Evolutionary conservation across 768 basidiomycete genomes (phyloP).

Genomic region (Pholiota microspora): DNA sequence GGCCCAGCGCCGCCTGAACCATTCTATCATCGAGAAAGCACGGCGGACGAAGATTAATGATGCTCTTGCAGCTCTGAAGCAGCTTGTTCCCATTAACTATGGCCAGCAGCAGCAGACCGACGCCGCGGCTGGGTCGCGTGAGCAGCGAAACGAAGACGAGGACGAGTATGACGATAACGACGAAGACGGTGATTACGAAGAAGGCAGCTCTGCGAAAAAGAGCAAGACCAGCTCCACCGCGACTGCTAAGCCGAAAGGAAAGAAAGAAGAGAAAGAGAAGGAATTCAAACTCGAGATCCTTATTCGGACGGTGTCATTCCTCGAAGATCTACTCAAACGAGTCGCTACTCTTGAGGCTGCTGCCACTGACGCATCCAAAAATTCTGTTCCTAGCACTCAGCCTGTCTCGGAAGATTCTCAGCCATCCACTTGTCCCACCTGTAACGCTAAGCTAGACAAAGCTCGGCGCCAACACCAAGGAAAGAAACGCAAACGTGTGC

Average conservation of each 20-base stretch:
- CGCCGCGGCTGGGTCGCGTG: conserved; percentile 6
- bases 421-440: background rate
- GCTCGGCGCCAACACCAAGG: background rate
- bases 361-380: background rate
- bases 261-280: conserved; percentile 63
- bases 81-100: conserved; percentile 69
- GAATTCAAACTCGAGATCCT: conserved; percentile 94
- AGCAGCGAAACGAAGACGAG: conserved; percentile 27
- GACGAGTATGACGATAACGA: conserved; percentile 37
- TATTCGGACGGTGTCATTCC: conserved; percentile 75
- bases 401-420: background rate
- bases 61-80: conserved; percentile 72
- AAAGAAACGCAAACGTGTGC: background rate
- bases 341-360: conserved; percentile 40
- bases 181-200: conserved; percentile 33
- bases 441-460: background rate
- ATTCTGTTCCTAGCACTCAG: background rate
- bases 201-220: conserved; percentile 19
- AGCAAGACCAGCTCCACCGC: conserved; percentile 20
- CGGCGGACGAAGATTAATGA: conserved; percentile 95
- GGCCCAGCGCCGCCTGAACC: conserved; percentile 87
- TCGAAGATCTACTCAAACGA: conserved; percentile 64
- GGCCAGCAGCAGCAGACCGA: conserved; percentile 23
- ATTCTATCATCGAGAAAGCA: conserved; percentile 92
- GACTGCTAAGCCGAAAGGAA: conserved; percentile 35